Evolutionary conservation across 2,329 filamentous ascomycete genomes (phyloP).

Genomic region (Huntiella savannae): DNA sequence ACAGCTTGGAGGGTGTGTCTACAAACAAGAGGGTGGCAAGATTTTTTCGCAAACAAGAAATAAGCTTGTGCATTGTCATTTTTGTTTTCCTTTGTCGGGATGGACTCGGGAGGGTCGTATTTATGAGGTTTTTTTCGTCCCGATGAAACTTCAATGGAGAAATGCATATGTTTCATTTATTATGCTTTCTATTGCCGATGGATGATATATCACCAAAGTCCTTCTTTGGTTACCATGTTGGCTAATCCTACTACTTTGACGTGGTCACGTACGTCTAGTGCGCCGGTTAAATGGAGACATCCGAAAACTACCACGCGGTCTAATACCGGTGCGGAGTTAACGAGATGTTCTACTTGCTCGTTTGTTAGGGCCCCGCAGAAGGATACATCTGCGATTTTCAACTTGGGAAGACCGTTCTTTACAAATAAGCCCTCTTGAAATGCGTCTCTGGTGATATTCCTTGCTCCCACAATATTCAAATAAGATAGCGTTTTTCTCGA

Average conservation of each 20-base stretch:
- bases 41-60: too few relatives aligned
- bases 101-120: too few relatives aligned
- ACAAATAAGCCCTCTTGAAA: slow-evolving; percentile 56
- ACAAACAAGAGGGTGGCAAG: too few relatives aligned
- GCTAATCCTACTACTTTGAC: slow-evolving; percentile 39
- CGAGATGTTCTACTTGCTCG: slow-evolving; percentile 42
- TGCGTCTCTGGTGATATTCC: slow-evolving; percentile 54
- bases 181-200: too few relatives aligned
- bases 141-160: too few relatives aligned
- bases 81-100: too few relatives aligned
- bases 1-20: too few relatives aligned
- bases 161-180: too few relatives aligned
- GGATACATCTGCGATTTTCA: slow-evolving; percentile 56
- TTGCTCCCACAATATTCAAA: slow-evolving; percentile 66
- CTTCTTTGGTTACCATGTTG: slow-evolving; percentile 24
- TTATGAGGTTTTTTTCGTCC: too few relatives aligned
- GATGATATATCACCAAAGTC: slow-evolving; percentile 36
- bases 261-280: slow-evolving; percentile 33
- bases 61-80: too few relatives aligned
- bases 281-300: slow-evolving; percentile 39
- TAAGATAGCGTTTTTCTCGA: slow-evolving; percentile 47
- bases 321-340: slow-evolving; percentile 42
- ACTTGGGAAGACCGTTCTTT: slow-evolving; percentile 41
- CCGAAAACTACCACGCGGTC: slow-evolving; percentile 43
- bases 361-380: slow-evolving; percentile 55